Conservation (phyloP, 305 asterid genomes). For the Solanum chacoense region DNA sequence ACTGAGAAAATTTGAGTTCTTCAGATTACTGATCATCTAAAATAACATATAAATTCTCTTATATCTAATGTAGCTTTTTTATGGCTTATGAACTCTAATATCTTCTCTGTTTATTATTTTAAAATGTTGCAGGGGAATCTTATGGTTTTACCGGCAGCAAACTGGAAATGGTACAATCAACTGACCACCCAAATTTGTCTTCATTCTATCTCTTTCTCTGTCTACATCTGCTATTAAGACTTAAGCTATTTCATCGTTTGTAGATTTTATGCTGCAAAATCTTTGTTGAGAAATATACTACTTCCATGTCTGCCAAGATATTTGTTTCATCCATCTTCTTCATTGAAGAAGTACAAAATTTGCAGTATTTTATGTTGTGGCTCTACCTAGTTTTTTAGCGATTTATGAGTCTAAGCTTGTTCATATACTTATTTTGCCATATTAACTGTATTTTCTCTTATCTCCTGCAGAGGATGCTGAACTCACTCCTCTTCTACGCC, state of each 20-base stretch:
- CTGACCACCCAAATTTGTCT: background rate
- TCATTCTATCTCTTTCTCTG: background rate
- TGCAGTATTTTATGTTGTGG: background rate
- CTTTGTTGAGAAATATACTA: background rate
- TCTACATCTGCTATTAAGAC: background rate
- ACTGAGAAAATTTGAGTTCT: background rate
- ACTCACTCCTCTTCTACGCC: slow-evolving; percentile 32
- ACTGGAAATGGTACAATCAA: slow-evolving; percentile 17
- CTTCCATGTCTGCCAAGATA: background rate
- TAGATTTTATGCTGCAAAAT: background rate
- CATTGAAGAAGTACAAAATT: background rate
- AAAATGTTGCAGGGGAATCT: slow-evolving; percentile 17
- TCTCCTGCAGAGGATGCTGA: slow-evolving; percentile 24
- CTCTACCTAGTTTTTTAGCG: background rate
- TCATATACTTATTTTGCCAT: background rate
- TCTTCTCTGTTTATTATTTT: background rate
- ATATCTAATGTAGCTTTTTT: background rate
- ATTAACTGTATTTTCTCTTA: background rate
- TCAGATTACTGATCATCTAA: background rate
- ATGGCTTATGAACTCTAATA: background rate
- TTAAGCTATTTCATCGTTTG: background rate
- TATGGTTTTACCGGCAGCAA: slow-evolving; percentile 18
- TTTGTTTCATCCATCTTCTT: background rate
- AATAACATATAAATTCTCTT: background rate
- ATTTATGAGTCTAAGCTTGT: background rate